Conservation (phyloP, 1,284 basidiomycete genomes). For the Fomitiporia mediterranea region DNA sequence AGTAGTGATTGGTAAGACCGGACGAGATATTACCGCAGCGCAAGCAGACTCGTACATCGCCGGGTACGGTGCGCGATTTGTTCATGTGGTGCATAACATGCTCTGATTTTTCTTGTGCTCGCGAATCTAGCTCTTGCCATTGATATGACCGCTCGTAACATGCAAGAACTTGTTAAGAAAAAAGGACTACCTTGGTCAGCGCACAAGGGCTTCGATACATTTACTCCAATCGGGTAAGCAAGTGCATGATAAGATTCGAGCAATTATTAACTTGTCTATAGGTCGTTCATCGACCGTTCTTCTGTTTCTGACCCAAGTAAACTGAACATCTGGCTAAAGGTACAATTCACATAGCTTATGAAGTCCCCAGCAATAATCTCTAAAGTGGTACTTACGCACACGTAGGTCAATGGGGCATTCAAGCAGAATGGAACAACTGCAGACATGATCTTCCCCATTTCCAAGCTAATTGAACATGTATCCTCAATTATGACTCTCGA, state of each 20-base stretch:
- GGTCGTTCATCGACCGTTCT: conserved; percentile 77
- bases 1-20: conserved; percentile 86
- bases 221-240: conserved; percentile 73
- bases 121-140: conserved; percentile 75
- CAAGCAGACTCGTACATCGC: conserved; percentile 79
- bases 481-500: conserved; percentile 96
- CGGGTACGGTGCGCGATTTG: conserved; percentile 71
- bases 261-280: conserved; percentile 28
- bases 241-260: not conserved
- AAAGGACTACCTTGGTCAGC: conserved; percentile 93
- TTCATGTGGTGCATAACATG: conserved; percentile 18
- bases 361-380: too few relatives aligned
- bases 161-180: conserved; percentile 92
- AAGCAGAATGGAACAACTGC: conserved; percentile 84
- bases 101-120: not conserved
- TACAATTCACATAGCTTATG: too few relatives aligned
- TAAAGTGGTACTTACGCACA: too few relatives aligned
- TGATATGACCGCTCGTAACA: conserved; percentile 93
- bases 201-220: conserved; percentile 89
- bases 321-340: conserved; percentile 75
- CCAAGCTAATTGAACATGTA: conserved; percentile 86
- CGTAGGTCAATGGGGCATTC: conserved; percentile 74
- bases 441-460: conserved; percentile 94
- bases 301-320: conserved; percentile 70
- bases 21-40: conserved; percentile 72